Conservation (phyloP, 2,329 filamentous ascomycete genomes). For the Aotearoamyces nothofagi region DNA sequence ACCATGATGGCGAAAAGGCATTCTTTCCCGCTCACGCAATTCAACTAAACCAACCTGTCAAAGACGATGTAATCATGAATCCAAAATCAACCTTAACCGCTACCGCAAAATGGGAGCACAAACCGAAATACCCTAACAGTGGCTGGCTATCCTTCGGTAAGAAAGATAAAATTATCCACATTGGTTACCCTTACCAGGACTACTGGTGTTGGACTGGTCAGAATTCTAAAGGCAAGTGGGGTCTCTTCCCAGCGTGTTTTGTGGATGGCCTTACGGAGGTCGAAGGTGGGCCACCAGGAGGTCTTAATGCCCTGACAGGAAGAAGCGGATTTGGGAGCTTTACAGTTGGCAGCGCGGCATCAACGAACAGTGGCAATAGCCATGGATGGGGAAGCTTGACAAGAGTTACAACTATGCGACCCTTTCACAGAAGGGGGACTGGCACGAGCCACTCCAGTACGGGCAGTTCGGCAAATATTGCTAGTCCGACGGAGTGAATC, state of each 20-base stretch:
- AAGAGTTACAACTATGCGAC: too few species aligned
- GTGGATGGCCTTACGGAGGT: constrained; percentile 10
- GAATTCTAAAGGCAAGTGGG: constrained; percentile 16
- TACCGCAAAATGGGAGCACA: constrained; percentile 18
- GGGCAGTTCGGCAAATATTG: too few species aligned
- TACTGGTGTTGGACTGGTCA: constrained; percentile 19
- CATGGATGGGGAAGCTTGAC: too few species aligned
- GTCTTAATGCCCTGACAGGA: too few species aligned
- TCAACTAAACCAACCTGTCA: constrained; percentile 10
- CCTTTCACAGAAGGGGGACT: too few species aligned
- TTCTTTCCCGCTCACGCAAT: constrained; percentile 14
- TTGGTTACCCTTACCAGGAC: constrained; percentile 15
- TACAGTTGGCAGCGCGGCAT: too few species aligned
- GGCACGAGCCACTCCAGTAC: too few species aligned
- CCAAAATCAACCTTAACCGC: constrained; percentile 11
- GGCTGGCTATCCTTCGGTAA: constrained; percentile 17
- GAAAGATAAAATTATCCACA: constrained; percentile 14
- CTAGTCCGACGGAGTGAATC: too few species aligned
- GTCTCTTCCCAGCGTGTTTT: constrained; percentile 15
- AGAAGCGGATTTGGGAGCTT: too few species aligned
- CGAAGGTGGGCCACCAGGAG: too few species aligned
- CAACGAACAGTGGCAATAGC: too few species aligned
- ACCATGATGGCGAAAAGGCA: constrained; percentile 17
- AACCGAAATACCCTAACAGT: constrained; percentile 14
- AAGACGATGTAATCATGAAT: constrained; percentile 15